phyloP scores from a whole-genome alignment of 176 grass and related monocot genomes.

The Calamus simplicifolius region DNA sequence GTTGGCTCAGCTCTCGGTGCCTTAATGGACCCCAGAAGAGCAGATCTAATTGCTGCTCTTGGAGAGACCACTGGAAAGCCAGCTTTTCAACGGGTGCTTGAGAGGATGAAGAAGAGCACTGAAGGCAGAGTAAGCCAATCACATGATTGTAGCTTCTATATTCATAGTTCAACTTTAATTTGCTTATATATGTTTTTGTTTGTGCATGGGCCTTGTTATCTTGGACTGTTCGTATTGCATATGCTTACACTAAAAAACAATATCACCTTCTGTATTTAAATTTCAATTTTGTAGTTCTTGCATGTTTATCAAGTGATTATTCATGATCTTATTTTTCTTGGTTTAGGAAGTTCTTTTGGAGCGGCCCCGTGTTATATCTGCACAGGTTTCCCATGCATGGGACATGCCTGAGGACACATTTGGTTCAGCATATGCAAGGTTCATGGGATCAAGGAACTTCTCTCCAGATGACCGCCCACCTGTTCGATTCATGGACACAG shows the following conservation, averaged over 20 bases:
- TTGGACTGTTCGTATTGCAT: too few relatives aligned
- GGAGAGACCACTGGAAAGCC: constrained; percentile 88
- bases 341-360: constrained; percentile 76
- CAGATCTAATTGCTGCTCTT: constrained; percentile 87
- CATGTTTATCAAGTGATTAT: background rate
- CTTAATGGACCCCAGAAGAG: constrained; percentile 81
- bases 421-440: constrained; percentile 73
- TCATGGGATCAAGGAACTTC: constrained; percentile 99
- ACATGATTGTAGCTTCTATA: background rate
- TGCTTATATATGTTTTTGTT: too few relatives aligned
- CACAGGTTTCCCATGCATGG: constrained; percentile 68
- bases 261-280: background rate
- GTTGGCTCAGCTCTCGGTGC: constrained; percentile 81
- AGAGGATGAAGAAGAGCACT: constrained; percentile 61
- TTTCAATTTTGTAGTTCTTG: background rate
- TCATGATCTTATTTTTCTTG: constrained; percentile 2
- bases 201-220: too few relatives aligned
- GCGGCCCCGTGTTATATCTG: constrained; percentile 67
- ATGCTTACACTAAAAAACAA: too few relatives aligned
- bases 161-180: background rate
- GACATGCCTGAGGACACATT: constrained; percentile 84
- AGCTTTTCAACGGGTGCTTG: constrained; percentile 63
- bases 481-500: constrained; percentile 86
- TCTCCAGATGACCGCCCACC: constrained; percentile 79
- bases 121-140: constrained; percentile 65